A percentile compares a stretch with the other conserved stretches of the same genome.
Evolutionary conservation across 208 protist species (phyloP).

Genomic region (Leishmania tropica): DNA sequence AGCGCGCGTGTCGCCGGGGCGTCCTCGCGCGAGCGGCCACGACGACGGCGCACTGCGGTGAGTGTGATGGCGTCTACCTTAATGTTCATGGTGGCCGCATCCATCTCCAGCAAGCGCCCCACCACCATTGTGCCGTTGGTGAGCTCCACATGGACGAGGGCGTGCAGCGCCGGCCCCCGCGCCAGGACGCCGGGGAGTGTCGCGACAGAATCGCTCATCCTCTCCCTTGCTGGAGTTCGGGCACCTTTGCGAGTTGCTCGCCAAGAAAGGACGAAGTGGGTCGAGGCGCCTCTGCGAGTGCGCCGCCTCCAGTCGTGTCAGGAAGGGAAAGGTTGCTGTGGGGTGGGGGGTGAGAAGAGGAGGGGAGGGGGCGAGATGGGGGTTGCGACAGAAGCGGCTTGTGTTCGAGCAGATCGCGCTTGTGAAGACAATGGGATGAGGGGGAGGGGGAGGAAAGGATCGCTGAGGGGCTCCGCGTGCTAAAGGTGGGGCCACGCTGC

Average conservation of each 20-base stretch:
- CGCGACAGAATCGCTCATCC: not conserved
- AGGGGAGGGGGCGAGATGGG: not conserved
- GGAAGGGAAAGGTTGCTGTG: not conserved
- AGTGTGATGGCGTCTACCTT: conserved; percentile 70
- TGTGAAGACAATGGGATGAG: not conserved
- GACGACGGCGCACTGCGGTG: conserved; percentile 50
- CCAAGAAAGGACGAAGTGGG: not conserved
- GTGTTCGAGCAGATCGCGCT: not conserved
- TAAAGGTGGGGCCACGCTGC: not conserved
- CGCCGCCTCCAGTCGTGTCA: not conserved
- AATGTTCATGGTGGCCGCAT: conserved; percentile 78
- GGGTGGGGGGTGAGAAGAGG: not conserved
- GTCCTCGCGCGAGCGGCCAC: not conserved
- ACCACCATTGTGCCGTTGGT: conserved; percentile 71
- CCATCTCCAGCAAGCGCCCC: conserved; percentile 69
- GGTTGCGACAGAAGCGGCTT: not conserved
- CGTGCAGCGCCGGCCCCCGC: conserved; percentile 47
- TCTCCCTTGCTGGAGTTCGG: not conserved
- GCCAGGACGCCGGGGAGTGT: conserved; percentile 65
- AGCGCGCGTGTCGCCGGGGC: not conserved
- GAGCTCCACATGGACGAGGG: conserved; percentile 67
- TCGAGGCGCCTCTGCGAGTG: not conserved
- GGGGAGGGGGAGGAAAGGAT: not conserved
- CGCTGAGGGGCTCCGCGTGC: not conserved
- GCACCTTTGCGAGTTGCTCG: not conserved